These are phyloP conservation scores for Cyberlindnera suaveolens DNA, from an alignment of 805 yeast genomes.

Conservation along the genomic window DNA sequence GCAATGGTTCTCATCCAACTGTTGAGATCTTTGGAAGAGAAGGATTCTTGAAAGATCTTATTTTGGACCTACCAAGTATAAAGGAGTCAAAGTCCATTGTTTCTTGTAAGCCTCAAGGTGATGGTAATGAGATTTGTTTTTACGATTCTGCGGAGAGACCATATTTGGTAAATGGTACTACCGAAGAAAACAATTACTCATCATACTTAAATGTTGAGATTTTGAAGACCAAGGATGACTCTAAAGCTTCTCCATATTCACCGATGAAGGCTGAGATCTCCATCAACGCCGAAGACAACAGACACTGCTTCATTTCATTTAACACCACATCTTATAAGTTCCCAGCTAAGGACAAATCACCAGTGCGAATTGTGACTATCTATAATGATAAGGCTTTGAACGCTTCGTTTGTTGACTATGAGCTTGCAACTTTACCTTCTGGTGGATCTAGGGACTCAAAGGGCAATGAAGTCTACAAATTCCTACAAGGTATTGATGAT, in stretches of 20 bases:
- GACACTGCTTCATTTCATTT: slow-evolving; percentile 60
- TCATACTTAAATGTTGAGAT: slow-evolving; percentile 47
- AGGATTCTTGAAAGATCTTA: slow-evolving; percentile 39
- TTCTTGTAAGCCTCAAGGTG: slow-evolving; percentile 30
- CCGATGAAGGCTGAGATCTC: slow-evolving; percentile 59
- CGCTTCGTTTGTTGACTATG: slow-evolving; percentile 4
- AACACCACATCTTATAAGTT: slow-evolving; percentile 39
- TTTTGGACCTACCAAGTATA: slow-evolving; percentile 61
- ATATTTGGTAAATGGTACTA: slow-evolving; percentile 35
- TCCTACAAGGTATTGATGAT: slow-evolving; percentile 56
- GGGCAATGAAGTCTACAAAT: slow-evolving; percentile 45
- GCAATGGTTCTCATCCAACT: slow-evolving; percentile 22
- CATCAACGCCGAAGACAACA: slow-evolving; percentile 52
- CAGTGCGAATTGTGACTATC: slow-evolving; percentile 57
- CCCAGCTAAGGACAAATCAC: slow-evolving; percentile 36
- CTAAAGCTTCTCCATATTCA: slow-evolving; percentile 42
- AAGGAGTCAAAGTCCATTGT: slow-evolving; percentile 29
- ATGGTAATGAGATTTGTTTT: slow-evolving; percentile 48
- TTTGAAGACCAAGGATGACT: slow-evolving; percentile 23
- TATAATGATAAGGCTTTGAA: slow-evolving; percentile 29
- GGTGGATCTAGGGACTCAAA: slow-evolving; percentile 27
- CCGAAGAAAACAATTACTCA: slow-evolving; percentile 27
- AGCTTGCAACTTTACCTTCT: slow-evolving; percentile 6
- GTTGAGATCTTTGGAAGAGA: slow-evolving; percentile 47
- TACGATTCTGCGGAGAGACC: slow-evolving; percentile 43